phyloP scores from a whole-genome alignment of 2,329 filamentous ascomycete genomes.

The Colletotrichum horii region DNA sequence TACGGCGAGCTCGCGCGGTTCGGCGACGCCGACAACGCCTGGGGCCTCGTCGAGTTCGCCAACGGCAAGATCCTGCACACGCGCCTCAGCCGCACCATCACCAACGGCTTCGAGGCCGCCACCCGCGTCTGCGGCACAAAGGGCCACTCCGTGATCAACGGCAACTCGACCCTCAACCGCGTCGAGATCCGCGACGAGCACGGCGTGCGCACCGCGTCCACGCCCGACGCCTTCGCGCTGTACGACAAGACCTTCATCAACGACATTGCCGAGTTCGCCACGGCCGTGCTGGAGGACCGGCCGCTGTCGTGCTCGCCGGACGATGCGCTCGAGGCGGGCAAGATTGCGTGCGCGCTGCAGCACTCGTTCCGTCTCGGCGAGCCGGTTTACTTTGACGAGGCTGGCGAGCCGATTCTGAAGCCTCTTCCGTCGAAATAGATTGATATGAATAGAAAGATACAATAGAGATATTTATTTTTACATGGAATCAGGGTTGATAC shows the following conservation, averaged over 20 bases:
- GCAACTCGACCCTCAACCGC: conserved; percentile 20
- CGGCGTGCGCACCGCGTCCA: neutral
- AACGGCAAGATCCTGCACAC: conserved; percentile 38
- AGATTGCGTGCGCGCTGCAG: neutral
- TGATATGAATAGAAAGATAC: neutral
- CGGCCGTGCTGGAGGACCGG: neutral
- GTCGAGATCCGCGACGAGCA: neutral
- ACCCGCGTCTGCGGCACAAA: conserved; percentile 21
- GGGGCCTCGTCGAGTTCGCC: conserved; percentile 39
- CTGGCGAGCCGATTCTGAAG: neutral
- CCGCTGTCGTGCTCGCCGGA: neutral
- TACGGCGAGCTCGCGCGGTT: neutral
- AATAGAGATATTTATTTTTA: neutral
- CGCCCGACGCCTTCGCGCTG: neutral
- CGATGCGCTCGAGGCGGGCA: neutral
- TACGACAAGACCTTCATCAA: neutral
- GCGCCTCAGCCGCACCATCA: conserved; percentile 37
- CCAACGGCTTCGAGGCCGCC: conserved; percentile 39
- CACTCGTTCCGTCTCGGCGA: neutral
- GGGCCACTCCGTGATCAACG: conserved; percentile 29
- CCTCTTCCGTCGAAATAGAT: neutral
- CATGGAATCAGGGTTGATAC: no score
- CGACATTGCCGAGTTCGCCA: neutral
- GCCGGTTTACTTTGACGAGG: neutral
- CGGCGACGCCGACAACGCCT: conserved; percentile 34